phyloP scores from a whole-genome alignment of 257 asterid genomes.

The Solanum bulbocastanum region DNA sequence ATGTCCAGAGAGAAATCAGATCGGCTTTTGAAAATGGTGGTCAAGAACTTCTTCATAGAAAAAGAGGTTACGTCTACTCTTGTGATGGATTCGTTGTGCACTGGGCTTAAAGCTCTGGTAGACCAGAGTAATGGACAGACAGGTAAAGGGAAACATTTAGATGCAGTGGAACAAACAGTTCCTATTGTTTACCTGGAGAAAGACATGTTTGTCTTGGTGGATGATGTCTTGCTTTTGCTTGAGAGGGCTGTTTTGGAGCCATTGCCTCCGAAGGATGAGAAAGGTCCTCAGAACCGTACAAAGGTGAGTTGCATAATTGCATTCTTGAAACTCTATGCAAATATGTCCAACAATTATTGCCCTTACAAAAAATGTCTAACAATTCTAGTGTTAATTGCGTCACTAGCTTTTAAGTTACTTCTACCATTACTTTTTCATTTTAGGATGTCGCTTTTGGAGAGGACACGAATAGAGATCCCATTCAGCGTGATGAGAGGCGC shows the following conservation, averaged over 20 bases:
- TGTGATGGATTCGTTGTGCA: slow-evolving; percentile 89
- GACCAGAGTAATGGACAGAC: slow-evolving; percentile 62
- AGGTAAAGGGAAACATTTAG: slow-evolving; percentile 40
- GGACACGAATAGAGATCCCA: slow-evolving; percentile 62
- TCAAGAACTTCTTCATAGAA: slow-evolving; percentile 80
- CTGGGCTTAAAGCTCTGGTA: slow-evolving; percentile 89
- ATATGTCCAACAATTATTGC: not conserved
- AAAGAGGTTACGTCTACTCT: slow-evolving; percentile 94
- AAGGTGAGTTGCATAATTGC: slow-evolving; percentile 36
- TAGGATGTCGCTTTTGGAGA: slow-evolving; percentile 81
- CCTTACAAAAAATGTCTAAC: not conserved
- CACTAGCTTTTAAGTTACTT: not conserved
- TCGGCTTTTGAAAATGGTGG: slow-evolving; percentile 66
- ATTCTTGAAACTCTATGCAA: not conserved
- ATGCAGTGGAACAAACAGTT: slow-evolving; percentile 41
- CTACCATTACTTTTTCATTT: slow-evolving; percentile 4
- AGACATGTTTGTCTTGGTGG: slow-evolving; percentile 67
- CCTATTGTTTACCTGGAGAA: slow-evolving; percentile 64
- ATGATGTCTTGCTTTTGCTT: slow-evolving; percentile 71
- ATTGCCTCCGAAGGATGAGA: slow-evolving; percentile 88
- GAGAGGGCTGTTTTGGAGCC: slow-evolving; percentile 91
- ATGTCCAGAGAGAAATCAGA: slow-evolving; percentile 81
- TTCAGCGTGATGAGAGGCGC: slow-evolving; percentile 81
- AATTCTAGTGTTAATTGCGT: not conserved
- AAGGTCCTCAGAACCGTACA: slow-evolving; percentile 91